These are phyloP conservation scores for Strobilomyces confusus DNA, from an alignment of 768 basidiomycete genomes.

Conservation along the genomic window DNA sequence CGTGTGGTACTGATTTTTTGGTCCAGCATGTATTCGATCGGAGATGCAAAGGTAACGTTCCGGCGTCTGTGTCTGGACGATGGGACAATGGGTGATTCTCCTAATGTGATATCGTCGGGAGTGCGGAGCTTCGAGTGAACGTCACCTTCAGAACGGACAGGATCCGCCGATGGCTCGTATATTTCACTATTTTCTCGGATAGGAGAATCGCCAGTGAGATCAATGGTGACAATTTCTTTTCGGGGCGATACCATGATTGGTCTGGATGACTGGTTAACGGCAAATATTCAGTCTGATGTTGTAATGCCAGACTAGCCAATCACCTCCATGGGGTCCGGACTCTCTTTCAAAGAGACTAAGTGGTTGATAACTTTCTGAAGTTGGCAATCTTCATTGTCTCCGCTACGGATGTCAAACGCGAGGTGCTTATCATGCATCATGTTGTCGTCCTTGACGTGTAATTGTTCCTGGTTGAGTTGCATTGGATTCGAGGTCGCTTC, in stretches of 20 bases:
- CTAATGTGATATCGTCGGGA: background rate
- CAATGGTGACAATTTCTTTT: constrained; percentile 35
- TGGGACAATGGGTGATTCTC: background rate
- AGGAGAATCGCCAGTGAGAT: constrained; percentile 38
- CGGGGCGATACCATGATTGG: constrained; percentile 9
- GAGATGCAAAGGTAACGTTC: constrained; percentile 31
- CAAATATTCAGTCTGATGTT: background rate
- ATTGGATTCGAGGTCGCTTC: background rate
- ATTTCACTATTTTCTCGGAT: constrained; percentile 1
- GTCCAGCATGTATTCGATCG: constrained; percentile 14
- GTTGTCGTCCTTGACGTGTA: constrained; percentile 1
- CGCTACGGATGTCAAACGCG: background rate
- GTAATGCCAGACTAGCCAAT: background rate
- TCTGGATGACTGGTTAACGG: constrained; percentile 9
- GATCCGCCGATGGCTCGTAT: background rate
- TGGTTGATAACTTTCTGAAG: background rate
- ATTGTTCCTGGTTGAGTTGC: background rate
- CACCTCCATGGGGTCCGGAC: constrained; percentile 10
- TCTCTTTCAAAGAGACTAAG: constrained; percentile 2
- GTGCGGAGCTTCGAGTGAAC: background rate
- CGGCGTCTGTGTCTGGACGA: constrained; percentile 12
- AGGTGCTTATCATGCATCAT: background rate
- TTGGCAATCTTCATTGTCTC: background rate
- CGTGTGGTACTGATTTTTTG: background rate
- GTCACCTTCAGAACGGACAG: background rate